Evolutionary conservation across 164 flowering plant species (phyloP).

Genomic region (Houttuynia cordata): DNA sequence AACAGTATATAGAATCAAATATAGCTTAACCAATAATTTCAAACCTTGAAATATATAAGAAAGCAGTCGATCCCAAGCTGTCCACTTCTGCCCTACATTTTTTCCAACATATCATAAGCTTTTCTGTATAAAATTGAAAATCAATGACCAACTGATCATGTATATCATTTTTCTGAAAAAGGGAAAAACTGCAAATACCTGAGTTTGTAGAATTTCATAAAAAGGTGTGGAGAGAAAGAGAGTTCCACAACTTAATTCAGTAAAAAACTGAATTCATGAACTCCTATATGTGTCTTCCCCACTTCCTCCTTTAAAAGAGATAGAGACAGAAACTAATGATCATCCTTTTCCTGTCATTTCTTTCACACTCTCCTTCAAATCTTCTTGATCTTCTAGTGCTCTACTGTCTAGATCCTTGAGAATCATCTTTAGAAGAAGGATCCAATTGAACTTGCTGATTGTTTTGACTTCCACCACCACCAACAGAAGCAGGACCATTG

Average conservation of each 20-base stretch:
- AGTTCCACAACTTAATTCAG: slow-evolving; percentile 8
- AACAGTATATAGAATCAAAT: slow-evolving; percentile 11
- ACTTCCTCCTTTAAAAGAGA: slow-evolving; percentile 12
- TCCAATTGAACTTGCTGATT: slow-evolving; percentile 22
- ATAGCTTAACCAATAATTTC: slow-evolving; percentile 16
- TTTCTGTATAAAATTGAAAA: background rate
- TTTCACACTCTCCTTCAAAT: slow-evolving; percentile 6
- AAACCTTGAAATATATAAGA: slow-evolving; percentile 17
- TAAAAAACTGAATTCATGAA: slow-evolving; percentile 8
- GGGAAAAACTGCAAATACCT: slow-evolving; percentile 11
- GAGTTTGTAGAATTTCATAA: slow-evolving; percentile 16
- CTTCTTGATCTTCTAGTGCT: background rate
- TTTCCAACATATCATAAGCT: slow-evolving; percentile 4
- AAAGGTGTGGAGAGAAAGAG: slow-evolving; percentile 16
- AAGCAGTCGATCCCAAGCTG: slow-evolving; percentile 12
- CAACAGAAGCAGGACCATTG: slow-evolving; percentile 13
- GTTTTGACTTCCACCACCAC: slow-evolving; percentile 1
- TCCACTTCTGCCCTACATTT: slow-evolving; percentile 18
- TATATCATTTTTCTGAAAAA: no score
- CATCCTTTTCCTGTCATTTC: slow-evolving; percentile 7
- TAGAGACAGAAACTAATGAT: slow-evolving; percentile 9
- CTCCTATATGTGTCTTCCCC: slow-evolving; percentile 9
- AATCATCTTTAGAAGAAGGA: slow-evolving; percentile 54
- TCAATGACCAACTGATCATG: background rate
- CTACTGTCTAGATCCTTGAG: slow-evolving; percentile 64